These are phyloP conservation scores for Xylaria acuta DNA, from an alignment of 495 filamentous ascomycete species.

Conservation along the genomic window DNA sequence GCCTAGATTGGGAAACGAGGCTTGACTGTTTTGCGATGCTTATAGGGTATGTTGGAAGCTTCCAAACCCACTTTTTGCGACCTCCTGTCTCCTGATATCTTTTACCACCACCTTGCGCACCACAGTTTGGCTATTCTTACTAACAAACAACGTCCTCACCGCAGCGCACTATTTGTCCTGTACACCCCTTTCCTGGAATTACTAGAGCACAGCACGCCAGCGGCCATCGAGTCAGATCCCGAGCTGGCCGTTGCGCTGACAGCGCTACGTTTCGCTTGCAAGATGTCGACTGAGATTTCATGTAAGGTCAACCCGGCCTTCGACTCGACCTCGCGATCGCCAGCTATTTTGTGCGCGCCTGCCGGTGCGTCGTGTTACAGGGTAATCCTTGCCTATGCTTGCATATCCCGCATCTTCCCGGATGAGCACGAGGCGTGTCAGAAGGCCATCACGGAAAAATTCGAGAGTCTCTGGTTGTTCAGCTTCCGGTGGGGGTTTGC, in stretches of 20 bases:
- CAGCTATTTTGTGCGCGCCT: constrained; percentile 38
- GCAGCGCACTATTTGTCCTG: constrained; percentile 26
- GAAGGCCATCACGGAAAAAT: constrained; percentile 39
- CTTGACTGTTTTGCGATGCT: constrained; percentile 43
- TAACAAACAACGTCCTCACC: background rate
- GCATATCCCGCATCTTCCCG: constrained; percentile 35
- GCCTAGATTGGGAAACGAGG: constrained; percentile 38
- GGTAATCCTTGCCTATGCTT: constrained; percentile 35
- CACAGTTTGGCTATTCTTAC: background rate
- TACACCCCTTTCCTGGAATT: constrained; percentile 25
- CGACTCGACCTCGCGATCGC: constrained; percentile 31
- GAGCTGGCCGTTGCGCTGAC: constrained; percentile 36
- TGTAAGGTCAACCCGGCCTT: constrained; percentile 40
- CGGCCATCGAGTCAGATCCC: constrained; percentile 23
- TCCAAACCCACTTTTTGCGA: background rate
- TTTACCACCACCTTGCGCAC: background rate
- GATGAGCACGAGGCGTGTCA: constrained; percentile 34
- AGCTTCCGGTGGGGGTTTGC: constrained; percentile 43
- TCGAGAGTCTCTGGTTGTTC: constrained; percentile 40
- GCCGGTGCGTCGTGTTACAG: constrained; percentile 40
- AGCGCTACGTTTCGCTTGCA: constrained; percentile 41
- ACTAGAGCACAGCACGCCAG: constrained; percentile 13
- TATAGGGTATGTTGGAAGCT: constrained; percentile 31
- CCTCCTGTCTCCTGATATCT: background rate
- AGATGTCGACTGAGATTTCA: constrained; percentile 42